Base-by-base conservation (phyloP, 352 stramenopile genomes). In the Phytophthora syringae region DNA sequence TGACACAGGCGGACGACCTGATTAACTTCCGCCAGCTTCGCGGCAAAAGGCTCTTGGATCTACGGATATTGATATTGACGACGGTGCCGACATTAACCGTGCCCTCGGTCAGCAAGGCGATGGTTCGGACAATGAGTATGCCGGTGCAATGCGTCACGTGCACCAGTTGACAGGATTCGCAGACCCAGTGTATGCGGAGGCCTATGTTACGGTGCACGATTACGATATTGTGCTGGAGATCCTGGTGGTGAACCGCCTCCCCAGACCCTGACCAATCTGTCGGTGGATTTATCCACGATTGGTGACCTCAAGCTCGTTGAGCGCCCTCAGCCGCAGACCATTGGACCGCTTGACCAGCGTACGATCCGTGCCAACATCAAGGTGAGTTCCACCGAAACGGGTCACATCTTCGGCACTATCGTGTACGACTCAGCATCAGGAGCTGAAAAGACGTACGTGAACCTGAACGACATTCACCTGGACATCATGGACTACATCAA, bases 401-500 rank as follows among this genome's bases (percentile, higher is more conserved):
- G 98, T 15, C 97, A 99, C 80, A 99, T 99, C 64, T 99, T 99
- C 79, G 98, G 98, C 58, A 99, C 96, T 40, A 99, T 99, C 76
- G 96, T 99, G 34, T 99, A 99, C 76, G 96, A 98, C 72, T 98
- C 98, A 64, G 92, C 94, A 28, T 95, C 84, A 39, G 86, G 87
- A 21, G 96, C 97, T 52, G 96, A 99, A 68, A 99, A 99, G 77
- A 98, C 93, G 55, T 99, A 99, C 66, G 97, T 99, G 58, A 99
- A 99, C 77, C 74, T 99, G 57, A 99, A 99, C 78, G 97, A 99
- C 74, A 99, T 99, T 69, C 97, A 99, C 74, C 88, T 99, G 63
- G 98, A 99, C 72, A 99, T 99, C 53, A 99, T 99, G 98, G 98
- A 99, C 77, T 99, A 99, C 90, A 99, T 99, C 75, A 93, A 98